Percentiles rank a stretch among this genome's conserved stretches.
Conservation (phyloP, 2,329 filamentous ascomycete genomes). For the Juglanconis oblonga region DNA sequence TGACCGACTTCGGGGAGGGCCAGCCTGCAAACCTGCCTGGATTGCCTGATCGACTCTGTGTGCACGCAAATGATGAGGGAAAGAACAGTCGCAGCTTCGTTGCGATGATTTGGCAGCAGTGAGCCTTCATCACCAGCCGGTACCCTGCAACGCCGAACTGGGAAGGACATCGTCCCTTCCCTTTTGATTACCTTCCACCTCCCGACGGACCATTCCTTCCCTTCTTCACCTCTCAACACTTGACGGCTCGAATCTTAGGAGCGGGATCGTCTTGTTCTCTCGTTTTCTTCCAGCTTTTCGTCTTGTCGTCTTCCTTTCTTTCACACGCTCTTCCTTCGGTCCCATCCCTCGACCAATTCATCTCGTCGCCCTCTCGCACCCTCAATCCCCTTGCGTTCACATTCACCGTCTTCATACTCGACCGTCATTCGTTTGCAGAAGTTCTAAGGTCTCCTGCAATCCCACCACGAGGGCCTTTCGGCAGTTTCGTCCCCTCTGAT, state of each 20-base stretch:
- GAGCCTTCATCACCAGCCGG: neutral
- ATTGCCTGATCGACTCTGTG: neutral
- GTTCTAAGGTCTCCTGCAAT: neutral
- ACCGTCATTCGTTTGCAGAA: constrained; percentile 16
- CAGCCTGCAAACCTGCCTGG: neutral
- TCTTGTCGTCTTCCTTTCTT: constrained; percentile 13
- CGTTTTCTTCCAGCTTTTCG: constrained; percentile 12
- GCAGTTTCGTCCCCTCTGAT: neutral
- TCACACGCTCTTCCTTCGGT: constrained; percentile 9
- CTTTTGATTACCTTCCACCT: constrained; percentile 3
- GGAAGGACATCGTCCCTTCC: constrained; percentile 14
- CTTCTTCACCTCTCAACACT: constrained; percentile 9
- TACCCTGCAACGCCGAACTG: neutral
- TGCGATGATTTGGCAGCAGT: neutral
- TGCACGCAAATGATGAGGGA: neutral
- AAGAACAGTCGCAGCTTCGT: neutral
- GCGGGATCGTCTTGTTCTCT: constrained; percentile 2
- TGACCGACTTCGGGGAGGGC: neutral
- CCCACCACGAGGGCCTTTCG: neutral
- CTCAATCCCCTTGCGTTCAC: neutral
- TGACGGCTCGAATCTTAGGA: neutral
- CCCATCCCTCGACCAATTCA: constrained; percentile 7
- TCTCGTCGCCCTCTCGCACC: neutral
- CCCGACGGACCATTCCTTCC: neutral
- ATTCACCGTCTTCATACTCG: constrained; percentile 2